Base-by-base conservation (phyloP, 1,139 yeast genomes). In the Saccharomyces pastorianus region DNA sequence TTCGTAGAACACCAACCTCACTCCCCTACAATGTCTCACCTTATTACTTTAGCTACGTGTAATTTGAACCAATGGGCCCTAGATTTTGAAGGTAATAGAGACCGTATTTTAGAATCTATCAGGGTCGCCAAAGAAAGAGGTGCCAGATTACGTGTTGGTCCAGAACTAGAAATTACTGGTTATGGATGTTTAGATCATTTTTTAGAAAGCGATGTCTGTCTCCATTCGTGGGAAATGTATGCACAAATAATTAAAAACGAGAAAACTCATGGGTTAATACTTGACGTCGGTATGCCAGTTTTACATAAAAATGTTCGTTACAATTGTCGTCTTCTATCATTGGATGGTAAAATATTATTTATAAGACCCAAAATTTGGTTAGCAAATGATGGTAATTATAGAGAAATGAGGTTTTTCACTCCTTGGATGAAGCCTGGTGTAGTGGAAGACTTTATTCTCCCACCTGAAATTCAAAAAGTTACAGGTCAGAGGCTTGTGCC, bases 31-130 rank as follows among this genome's bases (percentile, higher is more conserved):
- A 79, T 80, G 84, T 79, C 80, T 4, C 82, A 79, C 50, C 63
- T 79, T 17, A 78, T 80, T 51, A 81, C 84, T 1, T 73, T 81
- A 48, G 82, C 85, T 1, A 81, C 85, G 2, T 81, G 85, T 69
- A 80, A 86, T 66, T 78, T 95, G 61, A 95, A 95, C 72, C 99
- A 95, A 79, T 95, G 99, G 99, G 96, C 99, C 0, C 77, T 95
- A 58, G 99, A 95, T 71, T 95, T 89, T 71, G 98, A 93, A 70
- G 99, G 99, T 5, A 95, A 95, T 71, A 79, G 96, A 55, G 96
- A 90, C 66, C 76, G 99, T 54, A 93, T 95, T 61, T 66, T 93
- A 41, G 84, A 85, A 65, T 85, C 96, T 57, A 91, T 95, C 64
- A 70, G 70, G 38, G 76, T 80, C 53, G 96, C 99, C 53, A 91